Percentiles rank a stretch among this genome's conserved stretches.
Evolutionary conservation across 176 grass and related monocot species (phyloP).

Genomic region (Raddia distichophylla): DNA sequence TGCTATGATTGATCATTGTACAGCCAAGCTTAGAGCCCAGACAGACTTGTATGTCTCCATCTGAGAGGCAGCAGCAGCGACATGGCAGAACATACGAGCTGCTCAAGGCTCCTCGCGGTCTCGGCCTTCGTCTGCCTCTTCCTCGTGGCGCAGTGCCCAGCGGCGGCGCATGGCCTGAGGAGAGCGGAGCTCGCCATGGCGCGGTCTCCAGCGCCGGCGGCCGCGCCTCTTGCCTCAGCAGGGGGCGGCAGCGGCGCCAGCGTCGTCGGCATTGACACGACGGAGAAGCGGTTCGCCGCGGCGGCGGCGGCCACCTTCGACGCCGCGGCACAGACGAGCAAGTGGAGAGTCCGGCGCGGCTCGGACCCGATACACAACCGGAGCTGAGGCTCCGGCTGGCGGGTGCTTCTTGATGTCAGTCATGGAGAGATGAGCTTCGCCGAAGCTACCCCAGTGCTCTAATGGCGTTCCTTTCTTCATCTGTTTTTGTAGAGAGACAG

Average conservation of each 20-base stretch:
- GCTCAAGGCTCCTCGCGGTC: slow-evolving; percentile 27
- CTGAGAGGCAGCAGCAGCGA: slow-evolving; percentile 36
- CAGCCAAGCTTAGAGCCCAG: slow-evolving; percentile 23
- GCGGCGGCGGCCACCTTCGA: slow-evolving; percentile 9
- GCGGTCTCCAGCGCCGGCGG: background rate
- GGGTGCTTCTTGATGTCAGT: background rate
- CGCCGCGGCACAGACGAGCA: slow-evolving; percentile 44
- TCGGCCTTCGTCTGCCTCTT: slow-evolving; percentile 44
- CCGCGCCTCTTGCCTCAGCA: background rate
- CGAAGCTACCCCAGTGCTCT: background rate
- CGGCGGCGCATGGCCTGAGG: slow-evolving; percentile 37
- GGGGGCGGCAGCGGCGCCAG: too few relatives aligned
- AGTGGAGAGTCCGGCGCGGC: slow-evolving; percentile 63
- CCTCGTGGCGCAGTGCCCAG: slow-evolving; percentile 25
- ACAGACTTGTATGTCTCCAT: slow-evolving; percentile 46
- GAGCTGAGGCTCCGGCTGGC: slow-evolving; percentile 27
- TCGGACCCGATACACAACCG: slow-evolving; percentile 70
- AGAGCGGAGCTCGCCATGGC: slow-evolving; percentile 36
- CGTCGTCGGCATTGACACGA: slow-evolving; percentile 13
- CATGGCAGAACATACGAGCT: slow-evolving; percentile 36
- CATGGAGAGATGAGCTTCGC: background rate
- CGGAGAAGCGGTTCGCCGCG: slow-evolving; percentile 28
- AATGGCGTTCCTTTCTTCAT: background rate
- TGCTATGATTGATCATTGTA: slow-evolving; percentile 48
- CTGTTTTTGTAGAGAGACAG: slow-evolving; percentile 19